Percentiles rank a stretch among this genome's conserved stretches.
phyloP scores from a whole-genome alignment of 2,329 filamentous ascomycete species.

The Bisporella sp. region DNA sequence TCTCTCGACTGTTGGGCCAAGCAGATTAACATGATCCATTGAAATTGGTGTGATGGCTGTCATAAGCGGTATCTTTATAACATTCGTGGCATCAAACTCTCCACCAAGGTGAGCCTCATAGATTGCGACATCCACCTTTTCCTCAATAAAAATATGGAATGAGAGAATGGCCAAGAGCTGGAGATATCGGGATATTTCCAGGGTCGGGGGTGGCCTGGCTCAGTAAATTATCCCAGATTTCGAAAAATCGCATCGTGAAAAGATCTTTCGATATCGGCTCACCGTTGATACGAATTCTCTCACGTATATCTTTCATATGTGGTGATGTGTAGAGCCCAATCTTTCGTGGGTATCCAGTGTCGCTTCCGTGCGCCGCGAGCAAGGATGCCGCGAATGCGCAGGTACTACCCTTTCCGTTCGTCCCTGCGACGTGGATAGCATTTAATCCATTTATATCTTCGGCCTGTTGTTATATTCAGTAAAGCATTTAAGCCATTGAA shows the following conservation, averaged over 20 bases:
- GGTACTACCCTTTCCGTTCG: constrained; percentile 66
- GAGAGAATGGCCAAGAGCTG: constrained; percentile 57
- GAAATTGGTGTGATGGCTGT: constrained; percentile 56
- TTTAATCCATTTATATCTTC: constrained; percentile 37
- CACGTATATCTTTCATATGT: constrained; percentile 56
- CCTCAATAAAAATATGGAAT: constrained; percentile 56
- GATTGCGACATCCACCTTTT: constrained; percentile 54
- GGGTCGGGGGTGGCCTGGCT: constrained; percentile 38
- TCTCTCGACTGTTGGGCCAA: constrained; percentile 53
- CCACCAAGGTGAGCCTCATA: constrained; percentile 63
- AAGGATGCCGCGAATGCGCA: constrained; percentile 59
- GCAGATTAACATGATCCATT: constrained; percentile 56
- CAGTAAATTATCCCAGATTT: constrained; percentile 41
- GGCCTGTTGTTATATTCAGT: neutral
- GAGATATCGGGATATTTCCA: constrained; percentile 36
- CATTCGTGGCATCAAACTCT: constrained; percentile 60
- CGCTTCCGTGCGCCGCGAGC: constrained; percentile 40
- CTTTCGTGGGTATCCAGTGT: constrained; percentile 12
- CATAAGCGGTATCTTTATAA: constrained; percentile 48
- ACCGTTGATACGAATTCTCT: constrained; percentile 56
- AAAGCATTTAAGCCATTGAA: neutral
- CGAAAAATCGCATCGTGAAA: constrained; percentile 58
- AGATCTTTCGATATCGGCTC: constrained; percentile 45
- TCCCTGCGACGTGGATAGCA: constrained; percentile 61
- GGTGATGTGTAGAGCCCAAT: constrained; percentile 61